Evolutionary conservation across 2,329 filamentous ascomycete species (phyloP), one percentile per base, ranked within the genome.

Genomic region (Fusarium temperatum): DNA sequence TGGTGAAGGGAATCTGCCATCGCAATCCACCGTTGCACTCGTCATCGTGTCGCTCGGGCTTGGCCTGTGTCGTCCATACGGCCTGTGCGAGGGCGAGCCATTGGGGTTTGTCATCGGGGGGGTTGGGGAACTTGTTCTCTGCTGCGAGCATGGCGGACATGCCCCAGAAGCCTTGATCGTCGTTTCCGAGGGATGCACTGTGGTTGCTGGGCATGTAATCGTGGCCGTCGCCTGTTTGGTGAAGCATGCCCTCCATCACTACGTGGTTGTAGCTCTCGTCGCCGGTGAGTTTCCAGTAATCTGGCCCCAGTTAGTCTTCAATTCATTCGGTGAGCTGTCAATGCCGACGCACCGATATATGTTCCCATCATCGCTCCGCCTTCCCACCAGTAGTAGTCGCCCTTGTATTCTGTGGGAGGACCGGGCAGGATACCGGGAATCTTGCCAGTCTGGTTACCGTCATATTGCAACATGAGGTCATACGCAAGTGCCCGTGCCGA

Each of bases 1-100:
- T 94, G 74, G 92, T 91, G 3, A 89, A 85, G 64, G 91, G 93
- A 68, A 96, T 92, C 84, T 96, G 93, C 92, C 93, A 94, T 76
- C 92, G 86, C 75, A 95, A 79, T 15, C 93, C 93, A 73, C 93
- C 93, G 28, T 86, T 85, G 77, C 93, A 95, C 5, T 85, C 86
- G 1, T 85, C 80, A 11, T 86, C 88, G 78, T 94, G 91, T 84
- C 93, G 93, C 48, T 91, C 61, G 87, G 18, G 86, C 83, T 51
- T 82, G 75, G 88, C 89, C 66, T 88, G 86, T 3, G 89, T 89
- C 73, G 93, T 90, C 78, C 89, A 95, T 9, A 93, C 91, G 48
- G 90, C 91, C 80, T 93, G 89, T 0, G 90, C 92, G 9, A 94
- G 85, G 4, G 90, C 87, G 20, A 92, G 82, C 88, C 90, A 92